A percentile compares a stretch with the other conserved stretches of the same genome.
Conservation (phyloP, 148 eudicot genomes). For the Cornus suecica region DNA sequence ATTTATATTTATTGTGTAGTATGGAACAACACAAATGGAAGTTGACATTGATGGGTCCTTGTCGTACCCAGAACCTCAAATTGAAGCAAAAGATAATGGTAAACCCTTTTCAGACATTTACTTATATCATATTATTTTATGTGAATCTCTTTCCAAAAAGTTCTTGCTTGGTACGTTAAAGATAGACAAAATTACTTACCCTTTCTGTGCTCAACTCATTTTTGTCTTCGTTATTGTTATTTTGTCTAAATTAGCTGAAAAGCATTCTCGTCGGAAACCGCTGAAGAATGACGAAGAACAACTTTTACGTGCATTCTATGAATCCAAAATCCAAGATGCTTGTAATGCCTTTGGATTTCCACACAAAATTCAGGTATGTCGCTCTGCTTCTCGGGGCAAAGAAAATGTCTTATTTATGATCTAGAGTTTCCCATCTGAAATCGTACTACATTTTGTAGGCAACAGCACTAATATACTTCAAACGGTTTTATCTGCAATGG, state of each 20-base stretch:
- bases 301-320: constrained; percentile 73
- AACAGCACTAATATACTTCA: constrained; percentile 88
- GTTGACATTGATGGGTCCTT: constrained; percentile 85
- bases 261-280: constrained; percentile 75
- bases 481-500: constrained; percentile 94
- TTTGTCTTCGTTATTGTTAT: not conserved
- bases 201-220: constrained; percentile 12
- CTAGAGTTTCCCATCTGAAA: constrained; percentile 13
- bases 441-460: constrained; percentile 48
- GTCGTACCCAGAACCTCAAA: constrained; percentile 55
- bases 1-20: constrained; percentile 41
- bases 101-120: constrained; percentile 13
- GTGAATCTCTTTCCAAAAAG: not conserved
- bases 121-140: not conserved
- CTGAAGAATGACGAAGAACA: constrained; percentile 82
- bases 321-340: constrained; percentile 85
- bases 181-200: not conserved
- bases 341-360: constrained; percentile 90
- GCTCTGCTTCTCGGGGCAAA: constrained; percentile 1
- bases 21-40: constrained; percentile 69
- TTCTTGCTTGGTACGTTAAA: not conserved
- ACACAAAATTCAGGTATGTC: constrained; percentile 82
- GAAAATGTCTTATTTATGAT: not conserved
- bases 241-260: constrained; percentile 42
- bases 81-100: constrained; percentile 51